phyloP scores from a whole-genome alignment of 495 filamentous ascomycete genomes.

The Penicillium maclennaniae region DNA sequence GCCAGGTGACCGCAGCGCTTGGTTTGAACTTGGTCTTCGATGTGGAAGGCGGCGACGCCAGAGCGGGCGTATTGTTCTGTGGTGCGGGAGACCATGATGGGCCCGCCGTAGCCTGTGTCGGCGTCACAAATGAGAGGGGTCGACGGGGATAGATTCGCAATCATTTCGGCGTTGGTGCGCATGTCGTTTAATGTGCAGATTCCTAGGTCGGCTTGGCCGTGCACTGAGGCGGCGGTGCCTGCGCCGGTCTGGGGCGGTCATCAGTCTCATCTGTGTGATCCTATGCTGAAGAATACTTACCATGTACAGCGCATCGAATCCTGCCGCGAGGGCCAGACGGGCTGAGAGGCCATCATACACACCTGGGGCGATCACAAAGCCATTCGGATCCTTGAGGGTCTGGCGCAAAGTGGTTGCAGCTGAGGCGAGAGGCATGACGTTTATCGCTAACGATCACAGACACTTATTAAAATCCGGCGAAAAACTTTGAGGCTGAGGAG shows the following conservation, averaged over 20 bases:
- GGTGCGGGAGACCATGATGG: slow-evolving; percentile 60
- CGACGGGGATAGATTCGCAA: slow-evolving; percentile 35
- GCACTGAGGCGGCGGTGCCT: slow-evolving; percentile 60
- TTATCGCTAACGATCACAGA: slow-evolving; percentile 2
- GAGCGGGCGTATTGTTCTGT: slow-evolving; percentile 60
- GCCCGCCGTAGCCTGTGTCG: slow-evolving; percentile 64
- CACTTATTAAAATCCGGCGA: background rate
- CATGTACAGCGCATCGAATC: slow-evolving; percentile 67
- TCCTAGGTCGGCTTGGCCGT: slow-evolving; percentile 66
- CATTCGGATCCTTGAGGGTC: slow-evolving; percentile 28
- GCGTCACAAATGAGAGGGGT: slow-evolving; percentile 66
- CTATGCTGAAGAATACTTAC: slow-evolving; percentile 13
- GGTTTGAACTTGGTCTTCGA: slow-evolving; percentile 68
- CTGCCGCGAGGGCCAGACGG: slow-evolving; percentile 56
- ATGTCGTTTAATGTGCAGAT: slow-evolving; percentile 51
- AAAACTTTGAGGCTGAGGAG: background rate
- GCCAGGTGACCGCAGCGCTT: slow-evolving; percentile 65
- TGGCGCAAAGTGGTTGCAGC: slow-evolving; percentile 31
- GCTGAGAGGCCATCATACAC: slow-evolving; percentile 70
- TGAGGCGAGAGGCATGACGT: slow-evolving; percentile 28
- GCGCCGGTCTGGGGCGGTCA: slow-evolving; percentile 52
- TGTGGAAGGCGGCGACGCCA: slow-evolving; percentile 66
- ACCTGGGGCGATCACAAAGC: slow-evolving; percentile 54
- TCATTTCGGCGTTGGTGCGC: slow-evolving; percentile 43
- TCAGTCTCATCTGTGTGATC: background rate